Base-by-base conservation (phyloP, 2,329 filamentous ascomycete species). In the Didymella exigua region DNA sequence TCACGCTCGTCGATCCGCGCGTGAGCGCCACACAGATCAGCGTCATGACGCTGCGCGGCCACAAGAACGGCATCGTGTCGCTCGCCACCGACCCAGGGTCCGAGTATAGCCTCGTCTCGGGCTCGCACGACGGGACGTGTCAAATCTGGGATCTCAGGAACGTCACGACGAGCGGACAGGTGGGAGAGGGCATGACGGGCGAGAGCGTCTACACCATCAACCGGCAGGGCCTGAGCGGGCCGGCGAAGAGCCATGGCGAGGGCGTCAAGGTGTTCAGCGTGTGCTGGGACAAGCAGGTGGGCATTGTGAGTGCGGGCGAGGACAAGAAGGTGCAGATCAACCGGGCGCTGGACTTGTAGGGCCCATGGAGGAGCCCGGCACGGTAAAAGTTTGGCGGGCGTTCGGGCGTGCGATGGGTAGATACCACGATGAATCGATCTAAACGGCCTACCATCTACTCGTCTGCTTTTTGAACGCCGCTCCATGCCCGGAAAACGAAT, bases 311-410 rank as follows among this genome's bases (percentile, higher is more conserved):
- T 69, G 92, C 82, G 37, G 92, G 93, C 14, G 93, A 98, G 82
- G 95, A 99, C 72, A 96, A 95, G 79, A 87, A 86, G 79, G 87
- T 99, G 67, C 95, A 99, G 80, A 86, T 99, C 57, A 97, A 99
- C 58, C 61, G 69, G 24, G 59, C 67, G 8, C 53, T 68, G 23
- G 64, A 63, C 9, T 60, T 57, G 26, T 64, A 55, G 51, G 24
- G 24, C 18, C 23, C 16, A 7, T 33, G 13, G 18, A 47, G 36
- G 10, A 23, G 10, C 13, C 13, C 34, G 34, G 53, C n/a, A 45
- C 21, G 36, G 19, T 14, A 59, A 60, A 55, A 49, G 43, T 49
- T 29, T 38, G 56, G 59, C 56, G 40, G 56, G 59, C 56, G 61
- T 60, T 62, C 24, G 27, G 27, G 62, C 57, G 59, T 51, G 48